Evolutionary conservation across 768 basidiomycete species (phyloP).

Genomic region (Tylopilus subfusipes): DNA sequence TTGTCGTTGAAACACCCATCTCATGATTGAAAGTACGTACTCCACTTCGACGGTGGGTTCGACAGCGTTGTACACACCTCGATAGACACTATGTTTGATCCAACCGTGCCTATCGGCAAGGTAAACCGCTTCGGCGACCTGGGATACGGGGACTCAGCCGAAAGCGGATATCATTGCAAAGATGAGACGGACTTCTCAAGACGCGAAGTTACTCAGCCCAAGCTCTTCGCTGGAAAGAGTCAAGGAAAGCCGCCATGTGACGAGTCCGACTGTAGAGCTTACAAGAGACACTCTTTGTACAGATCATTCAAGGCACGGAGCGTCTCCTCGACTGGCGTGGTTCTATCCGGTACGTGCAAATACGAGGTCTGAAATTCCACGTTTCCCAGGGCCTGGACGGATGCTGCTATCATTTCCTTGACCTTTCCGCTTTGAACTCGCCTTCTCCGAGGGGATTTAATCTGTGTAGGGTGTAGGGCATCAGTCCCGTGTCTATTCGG

Average conservation of each 20-base stretch:
- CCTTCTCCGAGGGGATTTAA: constrained; percentile 34
- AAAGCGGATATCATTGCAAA: neutral
- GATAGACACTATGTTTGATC: constrained; percentile 48
- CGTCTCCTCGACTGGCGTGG: constrained; percentile 44
- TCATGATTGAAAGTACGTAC: neutral
- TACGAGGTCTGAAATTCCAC: constrained; percentile 6
- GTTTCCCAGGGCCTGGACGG: neutral
- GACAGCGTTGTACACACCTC: constrained; percentile 46
- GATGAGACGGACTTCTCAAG: constrained; percentile 31
- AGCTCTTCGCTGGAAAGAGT: constrained; percentile 9
- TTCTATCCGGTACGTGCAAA: constrained; percentile 38
- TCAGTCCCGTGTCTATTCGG: neutral
- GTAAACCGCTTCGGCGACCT: constrained; percentile 43
- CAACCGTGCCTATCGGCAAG: constrained; percentile 44
- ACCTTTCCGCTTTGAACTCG: neutral
- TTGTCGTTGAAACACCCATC: no score
- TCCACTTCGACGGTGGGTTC: constrained; percentile 30
- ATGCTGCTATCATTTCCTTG: neutral
- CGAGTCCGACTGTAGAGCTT: constrained; percentile 13
- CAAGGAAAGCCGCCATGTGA: neutral
- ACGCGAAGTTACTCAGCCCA: constrained; percentile 12
- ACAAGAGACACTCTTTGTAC: constrained; percentile 50
- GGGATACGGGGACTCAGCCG: neutral
- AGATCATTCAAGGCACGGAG: constrained; percentile 46
- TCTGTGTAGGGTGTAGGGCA: neutral